Percentiles rank a stretch among this genome's conserved stretches.
Evolutionary conservation across 768 basidiomycete species (phyloP).

Genomic region (Trametes meyenii): DNA sequence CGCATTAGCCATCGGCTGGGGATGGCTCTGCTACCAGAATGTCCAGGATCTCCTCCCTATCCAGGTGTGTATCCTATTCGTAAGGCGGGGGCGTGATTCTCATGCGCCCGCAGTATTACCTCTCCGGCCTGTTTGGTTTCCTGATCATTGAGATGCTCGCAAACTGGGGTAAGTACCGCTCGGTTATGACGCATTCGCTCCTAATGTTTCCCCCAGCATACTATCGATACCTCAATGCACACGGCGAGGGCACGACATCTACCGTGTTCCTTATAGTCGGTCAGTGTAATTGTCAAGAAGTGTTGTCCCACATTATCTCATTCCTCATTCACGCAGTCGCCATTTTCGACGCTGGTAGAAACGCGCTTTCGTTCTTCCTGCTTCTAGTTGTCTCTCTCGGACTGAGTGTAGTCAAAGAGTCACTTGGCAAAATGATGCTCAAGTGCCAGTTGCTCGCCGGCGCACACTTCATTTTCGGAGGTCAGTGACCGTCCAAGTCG

Average conservation of each 20-base stretch:
- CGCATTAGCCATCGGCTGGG: constrained; percentile 74
- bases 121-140: constrained; percentile 85
- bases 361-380: constrained; percentile 94
- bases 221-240: constrained; percentile 92
- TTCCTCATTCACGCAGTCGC: constrained; percentile 50
- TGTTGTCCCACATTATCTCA: background rate
- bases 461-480: constrained; percentile 92
- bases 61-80: constrained; percentile 52
- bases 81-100: background rate
- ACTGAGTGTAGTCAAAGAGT: constrained; percentile 88
- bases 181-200: background rate
- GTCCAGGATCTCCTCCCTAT: constrained; percentile 85
- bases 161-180: constrained; percentile 60
- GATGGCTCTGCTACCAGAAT: constrained; percentile 79
- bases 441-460: constrained; percentile 80
- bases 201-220: constrained; percentile 56
- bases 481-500: constrained; percentile 50
- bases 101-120: constrained; percentile 66
- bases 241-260: constrained; percentile 71
- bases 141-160: constrained; percentile 94
- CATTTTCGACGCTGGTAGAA: constrained; percentile 93
- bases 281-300: constrained; percentile 37
- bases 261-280: constrained; percentile 94
- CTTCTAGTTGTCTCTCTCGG: constrained; percentile 91
- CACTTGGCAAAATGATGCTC: constrained; percentile 82